Evolutionary conservation across 495 filamentous ascomycete genomes (phyloP), one percentile per base, ranked within the genome.

Genomic region (Rhizodiscina lignyota): DNA sequence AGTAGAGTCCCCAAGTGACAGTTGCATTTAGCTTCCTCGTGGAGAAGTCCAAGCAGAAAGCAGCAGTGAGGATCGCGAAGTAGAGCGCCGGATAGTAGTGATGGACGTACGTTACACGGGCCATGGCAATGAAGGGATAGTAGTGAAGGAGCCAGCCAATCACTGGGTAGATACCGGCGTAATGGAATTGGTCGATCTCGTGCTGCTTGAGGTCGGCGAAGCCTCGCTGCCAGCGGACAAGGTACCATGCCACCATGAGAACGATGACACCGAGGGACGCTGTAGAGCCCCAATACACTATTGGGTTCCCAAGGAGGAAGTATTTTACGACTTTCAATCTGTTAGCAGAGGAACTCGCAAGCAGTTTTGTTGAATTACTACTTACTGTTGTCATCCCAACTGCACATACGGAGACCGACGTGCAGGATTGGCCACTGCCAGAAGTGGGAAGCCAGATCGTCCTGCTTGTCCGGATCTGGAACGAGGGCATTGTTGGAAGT

Each of bases 71-170:
- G 40, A 97, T 94, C 35, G 89, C 87, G 51, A 94, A 97, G 62
- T 94, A 97, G 3, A 97, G 69, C n/a, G 89, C 89, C 5, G 89
- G 89, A 57, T 96, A 97, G 60, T 97, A 97, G 59, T 97, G 89
- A 56, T 97, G 89, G 31, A 97, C 89, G 54, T 97, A 97, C 18
- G 89, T 97, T 36, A 97, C 89, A 61, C 89, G 79, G 10, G 82
- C 91, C 89, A 97, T 97, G 50, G 84, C 72, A 47, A 94, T 70
- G 59, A 97, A 97, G 16, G 89, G 89, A 31, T 94, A 55, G 49
- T 94, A 97, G 59, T 97, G 89, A 36, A 96, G 66, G 53, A 94
- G 72, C 89, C 89, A 97, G 32, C 89, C 89, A 40, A 92, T 65
- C 34, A 85, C 66, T 4, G 87, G 87, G 55, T 97, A 97, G 27